Conservation (phyloP, 139 green algal genomes). For the Chlorella sorokiniana region DNA sequence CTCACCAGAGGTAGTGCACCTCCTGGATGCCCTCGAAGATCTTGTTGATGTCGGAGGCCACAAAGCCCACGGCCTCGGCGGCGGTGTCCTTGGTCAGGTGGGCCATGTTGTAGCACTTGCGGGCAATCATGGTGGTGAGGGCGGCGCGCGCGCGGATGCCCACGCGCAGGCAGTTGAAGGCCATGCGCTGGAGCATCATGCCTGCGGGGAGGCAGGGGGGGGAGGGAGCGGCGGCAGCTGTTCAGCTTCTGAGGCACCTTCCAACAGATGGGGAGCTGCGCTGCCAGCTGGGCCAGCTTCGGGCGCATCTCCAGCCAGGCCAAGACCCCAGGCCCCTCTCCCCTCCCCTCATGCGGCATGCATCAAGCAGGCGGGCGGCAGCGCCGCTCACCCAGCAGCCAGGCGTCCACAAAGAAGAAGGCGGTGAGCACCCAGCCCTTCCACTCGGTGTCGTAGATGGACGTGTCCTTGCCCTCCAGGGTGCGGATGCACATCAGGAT, state of each 20-base stretch:
- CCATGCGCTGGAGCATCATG: conserved; percentile 68
- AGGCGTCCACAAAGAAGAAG: conserved; percentile 66
- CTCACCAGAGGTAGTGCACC: conserved; percentile 71
- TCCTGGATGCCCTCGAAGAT: conserved; percentile 71
- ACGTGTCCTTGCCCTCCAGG: conserved; percentile 40
- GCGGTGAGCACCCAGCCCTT: conserved; percentile 63
- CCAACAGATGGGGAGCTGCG: too few species aligned
- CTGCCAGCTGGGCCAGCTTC: too few species aligned
- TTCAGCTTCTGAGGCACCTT: too few species aligned
- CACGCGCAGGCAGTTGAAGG: conserved; percentile 53
- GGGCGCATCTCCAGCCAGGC: too few species aligned
- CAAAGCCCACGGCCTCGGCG: conserved; percentile 57
- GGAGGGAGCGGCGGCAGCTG: neutral
- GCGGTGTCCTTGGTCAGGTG: conserved; percentile 58
- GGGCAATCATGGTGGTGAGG: conserved; percentile 57
- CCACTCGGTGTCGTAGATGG: conserved; percentile 31
- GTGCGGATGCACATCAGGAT: conserved; percentile 60
- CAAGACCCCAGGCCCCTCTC: too few species aligned
- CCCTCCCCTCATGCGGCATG: neutral
- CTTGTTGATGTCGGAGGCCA: conserved; percentile 68
- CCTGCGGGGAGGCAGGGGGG: conserved; percentile 33
- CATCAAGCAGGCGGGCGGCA: neutral
- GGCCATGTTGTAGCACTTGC: conserved; percentile 65
- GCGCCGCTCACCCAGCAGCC: conserved; percentile 51
- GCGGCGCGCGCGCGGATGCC: conserved; percentile 59